Base-by-base conservation (phyloP, 768 basidiomycete genomes). In the Rubroboletus pulcherrimus region DNA sequence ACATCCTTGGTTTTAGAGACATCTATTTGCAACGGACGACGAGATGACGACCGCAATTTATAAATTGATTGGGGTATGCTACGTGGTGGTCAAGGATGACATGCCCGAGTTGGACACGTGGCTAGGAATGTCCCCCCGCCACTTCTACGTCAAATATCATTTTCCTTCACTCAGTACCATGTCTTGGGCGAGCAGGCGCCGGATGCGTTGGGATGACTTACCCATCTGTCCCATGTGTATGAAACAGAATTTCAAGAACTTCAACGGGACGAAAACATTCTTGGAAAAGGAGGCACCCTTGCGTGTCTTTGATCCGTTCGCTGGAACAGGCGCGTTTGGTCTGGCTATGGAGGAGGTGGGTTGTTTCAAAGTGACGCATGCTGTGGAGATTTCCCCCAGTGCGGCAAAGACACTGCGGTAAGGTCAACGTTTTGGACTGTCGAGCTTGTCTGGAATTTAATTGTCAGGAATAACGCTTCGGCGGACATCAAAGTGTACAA, bases 301-400 rank as follows among this genome's bases (percentile, higher is more conserved):
- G 26, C 64, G 71, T 2, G 63, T 71, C 9, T 69, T 79, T 11
- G 76, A 78, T 62, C 74, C 76, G 1, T 81, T 80, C 49, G 73
- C 66, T 4, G 80, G 80, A 3, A 65, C 67, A 0, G 87, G 88
- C 6, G 83, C 86, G 4, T 87, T 91, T 63, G 80, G 80, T 49
- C 66, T 78, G 19, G 87, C 81, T 0, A 69, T 90, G 70, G 77
- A 78, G 15, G 73, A 80, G 38, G 74, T 78, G 2, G 83, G 79
- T 51, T 82, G 80, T 49, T 59, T 88, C 48, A 77, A 81, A 56
- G 63, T 88, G 5, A 84, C 82, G 0, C 82, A 88, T 71, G 80
- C 84, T 0, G 70, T 91, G 42, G 91, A 93, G 60, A 84, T 89
- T 21, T 75, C 81, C n/a, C 88, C 89, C 0, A 87, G 86, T 65